Base-by-base conservation (phyloP, 2,329 filamentous ascomycete genomes). In the Epichloe scottii region DNA sequence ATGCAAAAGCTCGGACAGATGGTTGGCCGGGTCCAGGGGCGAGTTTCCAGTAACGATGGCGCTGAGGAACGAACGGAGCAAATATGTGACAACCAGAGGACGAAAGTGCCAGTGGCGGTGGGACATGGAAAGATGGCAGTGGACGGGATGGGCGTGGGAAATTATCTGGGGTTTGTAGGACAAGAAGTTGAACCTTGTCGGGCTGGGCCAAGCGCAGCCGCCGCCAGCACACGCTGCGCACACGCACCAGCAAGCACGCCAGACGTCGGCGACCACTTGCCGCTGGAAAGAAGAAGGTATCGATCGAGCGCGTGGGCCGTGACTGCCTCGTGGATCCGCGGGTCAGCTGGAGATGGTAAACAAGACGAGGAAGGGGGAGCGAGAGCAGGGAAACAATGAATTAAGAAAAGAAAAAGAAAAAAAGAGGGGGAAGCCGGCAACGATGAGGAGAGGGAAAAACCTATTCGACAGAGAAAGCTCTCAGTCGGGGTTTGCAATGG, bases 61-160 rank as follows among this genome's bases (percentile, higher is more conserved):
- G 53, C 46, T 47, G 49, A 52, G 51, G 48, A 51, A 51, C 50
- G 51, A 51, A 37, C 43, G 48, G 12, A 53, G 50, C 38, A 43
- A 50, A 49, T 26, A 46, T 50, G 50, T 48, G 52, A 51, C 50
- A 47, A 52, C 41, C 37, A 43, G 40, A 52, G 44, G 54, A 53
- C 53, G 49, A 51, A 50, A 52, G 47, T 49, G 51, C 42, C 51
- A 51, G 42, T 51, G 46, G 49, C 53, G 46, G 55, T 55, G 53
- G 53, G 53, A 66, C 64, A 58, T 58, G 55, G 53, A 63, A 60
- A 60, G 56, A 59, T 55, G 56, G 55, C 51, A 53, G 53, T 52
- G 51, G 50, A 50, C 48, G 51, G 52, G 30, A 54, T 26, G 51
- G 56, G 53, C 49, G 56, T 56, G 56, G 58, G 57, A 59, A 53